Base-by-base conservation (phyloP, 73 alveolate genomes). In the Paramecium caudatum region DNA sequence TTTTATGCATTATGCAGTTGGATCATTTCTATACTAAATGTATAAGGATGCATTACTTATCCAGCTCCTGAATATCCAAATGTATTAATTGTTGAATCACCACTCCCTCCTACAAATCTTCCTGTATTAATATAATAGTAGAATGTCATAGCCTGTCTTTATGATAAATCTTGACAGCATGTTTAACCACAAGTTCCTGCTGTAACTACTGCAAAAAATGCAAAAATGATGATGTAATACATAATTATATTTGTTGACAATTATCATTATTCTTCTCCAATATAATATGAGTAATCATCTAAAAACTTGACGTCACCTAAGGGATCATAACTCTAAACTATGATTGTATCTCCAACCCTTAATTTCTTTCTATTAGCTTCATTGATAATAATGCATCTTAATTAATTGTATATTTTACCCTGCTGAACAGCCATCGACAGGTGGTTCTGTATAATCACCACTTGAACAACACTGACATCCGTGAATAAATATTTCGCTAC, bases 391-490 rank as follows among this genome's bases (percentile, higher is more conserved):
- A 90, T 91, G 63, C 93, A 91, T 23, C 88, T 74, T 27, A 41
- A 34, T 34, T 43, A 30, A 34, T 12, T 30, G 4, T n/a, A 10
- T 7, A 37, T n/a, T 13, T 30, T 68, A 68, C 84, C 95, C 95
- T 8, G 90, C 92, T n/a, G 95, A 91, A 68, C 95, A 91, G 50
- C 91, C 94, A 17, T 32, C 93, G 21, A 47, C 90, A 32, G 95
- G 94, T 55, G 95, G 94, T 33, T 21, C 65, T 3, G 94, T 90
- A n/a, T 61, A 61, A 47, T 91, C 95, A 16, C 95, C 88, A 10
- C 15, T 7, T 3, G 69, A 6, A 61, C 94, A 91, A 25, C 92
- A 91, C 13, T 90, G 19, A 62, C 94, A 91, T n/a, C 95, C 95
- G 17, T 91, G 94, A 46, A 90, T 47, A n/a, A 85, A 90, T 17